phyloP scores from a whole-genome alignment of 73 alveolate genomes.

The Paramecium caudatum region DNA sequence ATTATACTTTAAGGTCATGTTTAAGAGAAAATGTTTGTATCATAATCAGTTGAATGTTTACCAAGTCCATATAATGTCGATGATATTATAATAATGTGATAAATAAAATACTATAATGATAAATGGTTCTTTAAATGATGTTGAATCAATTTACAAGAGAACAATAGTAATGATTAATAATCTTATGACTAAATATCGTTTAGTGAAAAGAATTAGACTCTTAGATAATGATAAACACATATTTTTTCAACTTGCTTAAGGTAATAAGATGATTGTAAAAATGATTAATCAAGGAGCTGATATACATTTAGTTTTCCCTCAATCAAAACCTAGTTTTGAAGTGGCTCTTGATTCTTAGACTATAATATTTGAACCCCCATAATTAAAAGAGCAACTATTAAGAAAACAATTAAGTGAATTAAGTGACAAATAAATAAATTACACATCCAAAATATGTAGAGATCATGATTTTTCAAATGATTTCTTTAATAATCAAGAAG shows the following conservation, averaged over 20 bases:
- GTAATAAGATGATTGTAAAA: no score
- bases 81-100: constrained; percentile 16
- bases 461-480: not conserved
- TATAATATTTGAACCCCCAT: not conserved
- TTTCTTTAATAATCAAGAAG: not conserved
- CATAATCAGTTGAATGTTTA: constrained; percentile 49
- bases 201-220: not conserved
- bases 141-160: not conserved
- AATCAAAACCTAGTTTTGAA: not conserved
- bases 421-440: not conserved
- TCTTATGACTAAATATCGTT: not conserved
- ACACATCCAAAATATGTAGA: not conserved
- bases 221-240: not conserved
- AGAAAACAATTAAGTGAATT: not conserved
- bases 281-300: not conserved
- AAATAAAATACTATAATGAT: no score
- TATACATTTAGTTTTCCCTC: not conserved
- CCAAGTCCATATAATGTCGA: constrained; percentile 57
- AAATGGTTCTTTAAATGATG: not conserved
- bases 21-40: constrained; percentile 31
- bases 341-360: not conserved
- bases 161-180: not conserved
- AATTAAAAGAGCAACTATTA: not conserved
- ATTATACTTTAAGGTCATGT: constrained; percentile 50
- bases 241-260: not conserved